A percentile compares a stretch with the other conserved stretches of the same genome.
Evolutionary conservation across 768 basidiomycete species (phyloP).

Genomic region (Hemileccinum rubropunctum): DNA sequence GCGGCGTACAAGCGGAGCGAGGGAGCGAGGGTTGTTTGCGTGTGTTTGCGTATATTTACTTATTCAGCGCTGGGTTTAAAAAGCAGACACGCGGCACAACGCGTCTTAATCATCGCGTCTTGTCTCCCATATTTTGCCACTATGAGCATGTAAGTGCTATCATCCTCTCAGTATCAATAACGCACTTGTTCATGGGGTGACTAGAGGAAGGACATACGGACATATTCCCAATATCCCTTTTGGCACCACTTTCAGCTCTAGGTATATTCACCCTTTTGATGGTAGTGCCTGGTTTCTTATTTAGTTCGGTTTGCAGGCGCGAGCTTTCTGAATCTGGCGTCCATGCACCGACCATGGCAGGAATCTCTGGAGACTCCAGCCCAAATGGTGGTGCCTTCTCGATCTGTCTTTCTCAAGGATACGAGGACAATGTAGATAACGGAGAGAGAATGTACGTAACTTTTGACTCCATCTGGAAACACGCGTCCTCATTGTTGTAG

Average conservation of each 20-base stretch:
- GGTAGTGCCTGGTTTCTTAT: background rate
- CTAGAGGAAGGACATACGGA: slow-evolving; percentile 24
- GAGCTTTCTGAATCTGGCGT: slow-evolving; percentile 28
- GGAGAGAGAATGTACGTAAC: slow-evolving; percentile 37
- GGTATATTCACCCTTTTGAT: slow-evolving; percentile 5
- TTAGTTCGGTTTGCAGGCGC: slow-evolving; percentile 10
- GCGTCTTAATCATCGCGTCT: slow-evolving; percentile 11
- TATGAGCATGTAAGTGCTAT: slow-evolving; percentile 19
- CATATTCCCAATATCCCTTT: slow-evolving; percentile 28
- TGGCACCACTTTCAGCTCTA: slow-evolving; percentile 19
- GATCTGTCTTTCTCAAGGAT: slow-evolving; percentile 40
- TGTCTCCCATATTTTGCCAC: background rate
- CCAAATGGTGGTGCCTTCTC: slow-evolving; percentile 35
- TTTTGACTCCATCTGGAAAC: background rate
- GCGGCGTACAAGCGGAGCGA: too few relatives aligned
- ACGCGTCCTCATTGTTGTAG: slow-evolving; percentile 19
- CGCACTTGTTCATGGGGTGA: background rate
- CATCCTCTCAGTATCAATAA: background rate
- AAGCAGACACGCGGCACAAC: background rate
- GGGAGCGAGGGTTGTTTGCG: too few relatives aligned
- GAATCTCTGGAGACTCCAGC: slow-evolving; percentile 36
- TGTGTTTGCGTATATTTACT: too few relatives aligned
- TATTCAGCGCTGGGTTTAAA: slow-evolving; percentile 10
- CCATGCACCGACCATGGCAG: slow-evolving; percentile 34
- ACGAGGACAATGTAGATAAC: slow-evolving; percentile 39